phyloP scores from a whole-genome alignment of 345 rosid species.

The Xanthoceras sorbifolium region DNA sequence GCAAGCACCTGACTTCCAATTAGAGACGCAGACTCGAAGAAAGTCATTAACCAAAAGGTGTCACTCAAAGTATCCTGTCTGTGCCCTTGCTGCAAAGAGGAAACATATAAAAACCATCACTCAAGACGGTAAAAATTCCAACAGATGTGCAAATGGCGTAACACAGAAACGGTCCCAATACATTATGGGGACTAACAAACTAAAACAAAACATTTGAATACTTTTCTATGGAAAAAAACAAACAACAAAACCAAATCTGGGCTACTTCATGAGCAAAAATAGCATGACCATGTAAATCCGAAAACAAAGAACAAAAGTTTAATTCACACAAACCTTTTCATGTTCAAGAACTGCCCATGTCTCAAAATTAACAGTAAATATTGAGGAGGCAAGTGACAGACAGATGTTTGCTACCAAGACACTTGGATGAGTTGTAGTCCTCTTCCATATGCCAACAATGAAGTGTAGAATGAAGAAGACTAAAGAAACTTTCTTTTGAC shows the following conservation, averaged over 20 bases:
- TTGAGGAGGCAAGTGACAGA: slow-evolving; percentile 66
- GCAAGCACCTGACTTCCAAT: slow-evolving; percentile 76
- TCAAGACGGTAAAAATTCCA: neutral
- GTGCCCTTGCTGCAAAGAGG: slow-evolving; percentile 70
- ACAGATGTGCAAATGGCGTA: neutral
- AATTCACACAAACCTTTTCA: slow-evolving; percentile 61
- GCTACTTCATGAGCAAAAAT: neutral
- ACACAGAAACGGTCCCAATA: neutral
- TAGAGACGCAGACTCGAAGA: slow-evolving; percentile 72
- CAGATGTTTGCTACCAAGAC: slow-evolving; percentile 60
- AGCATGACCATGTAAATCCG: neutral
- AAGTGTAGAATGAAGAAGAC: slow-evolving; percentile 72
- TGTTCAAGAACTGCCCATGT: slow-evolving; percentile 82
- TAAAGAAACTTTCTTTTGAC: slow-evolving; percentile 73
- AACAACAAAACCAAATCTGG: neutral
- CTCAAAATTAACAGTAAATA: slow-evolving; percentile 80
- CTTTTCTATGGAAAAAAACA: neutral
- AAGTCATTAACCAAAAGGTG: slow-evolving; percentile 91
- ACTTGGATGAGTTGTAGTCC: slow-evolving; percentile 51
- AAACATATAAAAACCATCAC: slow-evolving; percentile 15
- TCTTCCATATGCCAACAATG: slow-evolving; percentile 75
- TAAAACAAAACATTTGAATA: neutral
- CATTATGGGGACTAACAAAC: neutral
- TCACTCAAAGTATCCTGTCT: slow-evolving; percentile 71
- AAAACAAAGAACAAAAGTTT: neutral